Conservation (phyloP, 2,329 filamentous ascomycete species). For the Paraphoma chrysanthemicola region DNA sequence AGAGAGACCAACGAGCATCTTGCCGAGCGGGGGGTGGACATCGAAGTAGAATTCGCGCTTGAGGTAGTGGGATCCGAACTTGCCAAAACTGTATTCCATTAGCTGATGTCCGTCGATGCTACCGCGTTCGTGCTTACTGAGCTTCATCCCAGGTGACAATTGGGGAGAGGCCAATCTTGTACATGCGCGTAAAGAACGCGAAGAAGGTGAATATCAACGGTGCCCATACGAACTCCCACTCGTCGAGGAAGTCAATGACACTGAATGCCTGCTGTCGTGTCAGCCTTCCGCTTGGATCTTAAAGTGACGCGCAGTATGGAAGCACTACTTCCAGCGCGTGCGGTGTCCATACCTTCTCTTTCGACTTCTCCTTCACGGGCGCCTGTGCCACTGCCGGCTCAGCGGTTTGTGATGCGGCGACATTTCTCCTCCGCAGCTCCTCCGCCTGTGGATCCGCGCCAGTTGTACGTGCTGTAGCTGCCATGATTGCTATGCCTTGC, state of each 20-base stretch:
- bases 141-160: slow-evolving; percentile 81
- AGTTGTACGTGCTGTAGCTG: slow-evolving; percentile 41
- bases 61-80: slow-evolving; percentile 98
- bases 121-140: slow-evolving; percentile 60
- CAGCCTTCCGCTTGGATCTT: neutral
- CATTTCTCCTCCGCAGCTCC: slow-evolving; percentile 56
- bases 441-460: slow-evolving; percentile 52
- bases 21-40: slow-evolving; percentile 93
- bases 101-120: slow-evolving; percentile 25
- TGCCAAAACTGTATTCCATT: slow-evolving; percentile 72
- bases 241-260: slow-evolving; percentile 67
- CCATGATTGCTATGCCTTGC: slow-evolving; percentile 28
- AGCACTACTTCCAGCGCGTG: neutral
- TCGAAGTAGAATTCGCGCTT: slow-evolving; percentile 99
- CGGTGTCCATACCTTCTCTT: slow-evolving; percentile 52
- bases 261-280: slow-evolving; percentile 54
- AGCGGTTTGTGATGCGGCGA: slow-evolving; percentile 36
- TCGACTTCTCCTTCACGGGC: slow-evolving; percentile 54
- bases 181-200: slow-evolving; percentile 71
- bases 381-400: slow-evolving; percentile 37
- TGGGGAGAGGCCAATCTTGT: slow-evolving; percentile 71
- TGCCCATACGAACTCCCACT: slow-evolving; percentile 69
- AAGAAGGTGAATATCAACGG: slow-evolving; percentile 68
- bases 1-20: slow-evolving; percentile 97
- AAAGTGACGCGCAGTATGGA: neutral